Base-by-base conservation (phyloP, 2,329 filamentous ascomycete species). In the Pseudocercospora vitis region DNA sequence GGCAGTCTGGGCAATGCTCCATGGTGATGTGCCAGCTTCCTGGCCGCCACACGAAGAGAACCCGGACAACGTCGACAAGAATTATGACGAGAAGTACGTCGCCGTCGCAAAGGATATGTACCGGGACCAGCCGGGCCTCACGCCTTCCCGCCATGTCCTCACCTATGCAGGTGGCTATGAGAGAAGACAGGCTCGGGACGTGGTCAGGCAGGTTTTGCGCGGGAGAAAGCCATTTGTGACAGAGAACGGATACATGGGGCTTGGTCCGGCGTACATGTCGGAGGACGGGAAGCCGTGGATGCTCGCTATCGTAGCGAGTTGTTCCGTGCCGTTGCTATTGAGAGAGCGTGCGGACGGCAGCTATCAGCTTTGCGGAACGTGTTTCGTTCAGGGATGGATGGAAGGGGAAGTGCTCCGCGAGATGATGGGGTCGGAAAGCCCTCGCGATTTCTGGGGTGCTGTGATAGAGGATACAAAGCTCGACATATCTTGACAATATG, bases 291-390 rank as follows among this genome's bases (percentile, higher is more conserved):
- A 26, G 48, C 33, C 40, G 31, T 54, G 26, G 33, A 14, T 24
- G 12, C 29, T 52, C 11, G 52, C 47, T 1, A 45, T 52, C 21
- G 9, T 57, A 4, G 51, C 52, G 16, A 48, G 32, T 24, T 55
- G 55, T 32, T 55, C 51, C 8, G 55, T 54, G 8, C 55, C 47
- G n/a, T 32, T 57, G 28, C 19, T 57, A 5, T 32, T 55, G 26
- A 31, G 39, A 24, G 51, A 52, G 52, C 37, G 40, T 19, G 39
- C 35, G 6, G 52, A 55, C 24, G 52, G 52, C 19, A 46, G 2
- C 14, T 42, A 50, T 16, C 19, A 47, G 16, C 9, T 50, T 2
- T 50, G 47, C 23, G 52, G 48, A 7, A 46, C 47, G 14, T 35
- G 26, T 32, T 55, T 50, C 33, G 52, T 55, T 3, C 52, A 50